These are phyloP conservation scores for Dothistroma pini DNA, from an alignment of 2,329 filamentous ascomycete genomes.

Conservation along the genomic window DNA sequence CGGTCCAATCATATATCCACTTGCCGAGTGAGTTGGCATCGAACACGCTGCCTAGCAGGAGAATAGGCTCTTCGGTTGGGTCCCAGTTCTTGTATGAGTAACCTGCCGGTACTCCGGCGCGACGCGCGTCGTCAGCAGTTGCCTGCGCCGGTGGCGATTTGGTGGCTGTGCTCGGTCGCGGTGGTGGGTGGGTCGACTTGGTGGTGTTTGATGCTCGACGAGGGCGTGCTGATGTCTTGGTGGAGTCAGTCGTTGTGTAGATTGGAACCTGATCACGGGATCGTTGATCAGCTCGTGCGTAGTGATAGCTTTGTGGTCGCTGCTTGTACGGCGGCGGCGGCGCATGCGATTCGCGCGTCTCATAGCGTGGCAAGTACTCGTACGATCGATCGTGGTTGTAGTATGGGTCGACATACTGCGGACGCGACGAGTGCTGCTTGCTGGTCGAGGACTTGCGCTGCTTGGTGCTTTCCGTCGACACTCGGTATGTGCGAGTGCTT, in stretches of 20 bases:
- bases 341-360: slow-evolving; percentile 42
- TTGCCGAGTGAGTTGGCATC: slow-evolving; percentile 97
- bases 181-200: slow-evolving; percentile 53
- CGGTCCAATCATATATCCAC: slow-evolving; percentile 99
- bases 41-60: slow-evolving; percentile 91
- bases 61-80: slow-evolving; percentile 86
- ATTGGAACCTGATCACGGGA: slow-evolving; percentile 49
- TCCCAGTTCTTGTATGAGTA: slow-evolving; percentile 99
- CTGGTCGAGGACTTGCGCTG: slow-evolving; percentile 38
- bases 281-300: slow-evolving; percentile 50
- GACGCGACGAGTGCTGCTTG: slow-evolving; percentile 50
- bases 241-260: slow-evolving; percentile 38
- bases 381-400: slow-evolving; percentile 54
- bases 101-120: slow-evolving; percentile 72
- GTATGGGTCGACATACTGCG: slow-evolving; percentile 50
- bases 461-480: slow-evolving; percentile 31
- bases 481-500: slow-evolving; percentile 37
- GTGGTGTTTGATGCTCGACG: slow-evolving; percentile 45
- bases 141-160: slow-evolving; percentile 47
- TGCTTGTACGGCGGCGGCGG: slow-evolving; percentile 51
- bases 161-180: slow-evolving; percentile 39
- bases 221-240: slow-evolving; percentile 18
- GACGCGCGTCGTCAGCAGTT: slow-evolving; percentile 62
- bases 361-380: slow-evolving; percentile 40
- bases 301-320: slow-evolving; percentile 52